Evolutionary conservation across 192 early-diverging fungal genomes (phyloP), one percentile per base, ranked within the genome.

Genomic region (Entrophospora sp.): DNA sequence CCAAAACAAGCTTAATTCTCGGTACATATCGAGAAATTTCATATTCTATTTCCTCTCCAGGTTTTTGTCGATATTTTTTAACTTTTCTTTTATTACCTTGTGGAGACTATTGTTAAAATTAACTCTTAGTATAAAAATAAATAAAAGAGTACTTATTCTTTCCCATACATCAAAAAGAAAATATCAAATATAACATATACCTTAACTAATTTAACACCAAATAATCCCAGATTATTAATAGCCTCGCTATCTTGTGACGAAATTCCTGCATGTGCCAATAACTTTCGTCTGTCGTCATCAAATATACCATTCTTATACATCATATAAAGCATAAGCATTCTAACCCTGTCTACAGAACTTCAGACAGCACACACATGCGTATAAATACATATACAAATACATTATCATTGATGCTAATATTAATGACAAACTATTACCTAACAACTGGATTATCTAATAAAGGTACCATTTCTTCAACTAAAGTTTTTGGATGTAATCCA

Each of bases 1-100:
- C 75, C 2, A 77, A 55, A 42, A 73, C 55, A 10, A 64, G 76
- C 67, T 91, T 92, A 2, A 89, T 57, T 40, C 85, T 79, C 1
- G 92, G 89, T 9, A 87, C 78, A 72, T 89, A 94, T 63, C 92
- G 80, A 30, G 82, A 85, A 48, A 93, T 68, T 45, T 91, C 91
- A 55, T 81, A 93, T 14, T 83, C 78, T 18, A 81, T 70, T 16
- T 85, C 80, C n/a, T 86, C 78, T 28, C 76, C 78, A 30, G 83
- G 78, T 12, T 67, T 74, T 35, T 73, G 82, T 52, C 68, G 64
- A 66, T 71, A 75, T 61, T 70, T 79, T 59, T 78, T 79, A 43
- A 71, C 73, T 27, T 80, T 79, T 57, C 37, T 63, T 27, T 51
- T 20, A 38, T 14, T 32, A 12, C 35, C 20, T 13, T 10, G 7